A percentile compares a stretch with the other conserved stretches of the same genome.
phyloP scores from a whole-genome alignment of 2,329 filamentous ascomycete species.

The Neocucurbitaria cava region DNA sequence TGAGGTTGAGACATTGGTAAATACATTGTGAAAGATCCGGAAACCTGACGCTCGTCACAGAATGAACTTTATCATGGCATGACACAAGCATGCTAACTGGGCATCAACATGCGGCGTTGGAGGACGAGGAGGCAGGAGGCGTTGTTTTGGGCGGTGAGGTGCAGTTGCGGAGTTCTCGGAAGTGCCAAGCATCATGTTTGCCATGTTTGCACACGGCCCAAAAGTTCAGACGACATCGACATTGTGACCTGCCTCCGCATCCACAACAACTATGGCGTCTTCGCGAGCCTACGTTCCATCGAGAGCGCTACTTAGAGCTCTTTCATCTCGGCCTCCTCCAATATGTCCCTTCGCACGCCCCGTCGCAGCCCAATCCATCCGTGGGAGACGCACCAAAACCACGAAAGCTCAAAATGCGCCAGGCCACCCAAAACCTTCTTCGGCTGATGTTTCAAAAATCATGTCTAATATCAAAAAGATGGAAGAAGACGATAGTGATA shows the following conservation, averaged over 20 bases:
- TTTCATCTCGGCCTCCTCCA: conserved; percentile 26
- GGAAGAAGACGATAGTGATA: conserved; percentile 10
- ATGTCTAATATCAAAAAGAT: conserved; percentile 3
- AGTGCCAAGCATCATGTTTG: conserved; percentile 33
- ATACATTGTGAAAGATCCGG: no score
- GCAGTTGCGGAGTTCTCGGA: conserved; percentile 28
- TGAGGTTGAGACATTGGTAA: no score
- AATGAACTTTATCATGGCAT: no score
- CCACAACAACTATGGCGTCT: conserved; percentile 17
- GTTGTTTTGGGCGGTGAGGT: neutral
- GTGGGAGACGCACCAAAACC: conserved; percentile 30
- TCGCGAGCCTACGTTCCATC: conserved; percentile 37
- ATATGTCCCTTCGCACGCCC: conserved; percentile 28
- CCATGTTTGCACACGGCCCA: conserved; percentile 18
- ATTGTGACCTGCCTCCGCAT: neutral
- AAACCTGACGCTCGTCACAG: no score
- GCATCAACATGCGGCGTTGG: neutral
- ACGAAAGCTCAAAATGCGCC: conserved; percentile 9
- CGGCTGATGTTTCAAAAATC: neutral
- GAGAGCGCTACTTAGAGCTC: conserved; percentile 29
- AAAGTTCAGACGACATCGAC: conserved; percentile 13
- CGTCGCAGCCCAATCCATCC: conserved; percentile 21
- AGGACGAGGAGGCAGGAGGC: neutral
- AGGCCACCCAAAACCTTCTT: neutral
- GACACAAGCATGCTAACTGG: no score